Base-by-base conservation (phyloP, 2,329 filamentous ascomycete species). In the Talaromyces atroroseus region DNA sequence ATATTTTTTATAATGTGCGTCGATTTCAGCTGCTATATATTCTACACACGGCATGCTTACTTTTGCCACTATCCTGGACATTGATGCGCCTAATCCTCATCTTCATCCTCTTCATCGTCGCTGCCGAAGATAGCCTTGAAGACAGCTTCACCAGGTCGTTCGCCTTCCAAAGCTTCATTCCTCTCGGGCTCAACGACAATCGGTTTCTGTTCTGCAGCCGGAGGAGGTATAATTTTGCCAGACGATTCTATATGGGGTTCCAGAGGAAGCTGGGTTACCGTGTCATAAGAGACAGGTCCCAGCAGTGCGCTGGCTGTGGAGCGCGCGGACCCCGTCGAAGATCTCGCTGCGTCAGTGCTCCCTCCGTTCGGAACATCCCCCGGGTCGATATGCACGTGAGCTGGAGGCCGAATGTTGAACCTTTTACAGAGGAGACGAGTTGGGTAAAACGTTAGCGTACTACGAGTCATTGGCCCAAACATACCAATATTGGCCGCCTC, bases 51-150 rank as follows among this genome's bases (percentile, higher is more conserved):
- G 36, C n/a, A 40, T 16, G 32, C 32, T 8, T 36, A 7, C 26
- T 29, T 29, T 14, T 14, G 12, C 3, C 12, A 14, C 11, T 16
- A 36, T 36, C 32, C 12, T 3, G 14, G 32, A 36, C 10, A 14
- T 36, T 11, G 2, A 7, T 10, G 38, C n/a, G n/a, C 10, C 38
- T 44, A 48, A 29, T 21, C 29, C 24, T 50, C 32, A 8, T 56
- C 66, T 14, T 75, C 73, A 29, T 82, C 76, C 56, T 90, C 87
- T 63, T 90, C 88, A 61, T 88, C 87, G 66, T 88, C 88, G 68
- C 91, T 90, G 5, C 92, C 92, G 80, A 97, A 97, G 29, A 97
- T 91, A n/a, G 90, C 89, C 63, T 84, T 89, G 65, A 96, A 91
- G 0, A 96, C 86, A 45, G 88, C 89, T 49, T 92, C 89, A 16